Conservation (phyloP, 139 green algal genomes). For the Eudorina sp. region DNA sequence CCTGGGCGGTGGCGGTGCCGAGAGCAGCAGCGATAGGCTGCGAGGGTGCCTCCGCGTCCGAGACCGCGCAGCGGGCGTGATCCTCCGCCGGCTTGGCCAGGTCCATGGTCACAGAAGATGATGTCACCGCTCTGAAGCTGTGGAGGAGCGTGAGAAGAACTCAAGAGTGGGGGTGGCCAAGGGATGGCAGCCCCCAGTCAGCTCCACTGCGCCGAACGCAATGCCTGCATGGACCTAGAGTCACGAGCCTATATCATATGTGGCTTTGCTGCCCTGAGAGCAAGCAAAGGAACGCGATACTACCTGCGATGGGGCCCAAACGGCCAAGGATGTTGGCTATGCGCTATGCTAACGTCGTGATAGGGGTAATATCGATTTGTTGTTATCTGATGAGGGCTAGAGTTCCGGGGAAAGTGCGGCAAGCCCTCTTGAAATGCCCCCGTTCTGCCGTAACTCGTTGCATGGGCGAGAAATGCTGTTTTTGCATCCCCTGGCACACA, state of each 20-base stretch:
- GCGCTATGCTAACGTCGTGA: too few relatives aligned
- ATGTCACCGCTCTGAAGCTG: neutral
- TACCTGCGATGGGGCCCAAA: neutral
- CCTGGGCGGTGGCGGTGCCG: neutral
- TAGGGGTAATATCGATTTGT: too few relatives aligned
- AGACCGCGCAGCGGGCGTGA: neutral
- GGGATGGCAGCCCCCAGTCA: neutral
- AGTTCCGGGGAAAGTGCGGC: too few relatives aligned
- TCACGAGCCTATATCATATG: neutral
- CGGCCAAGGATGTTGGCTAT: slow-evolving; percentile 7
- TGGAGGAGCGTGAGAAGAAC: neutral
- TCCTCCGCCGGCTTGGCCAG: neutral
- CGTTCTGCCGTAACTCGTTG: too few relatives aligned
- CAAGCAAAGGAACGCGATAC: neutral
- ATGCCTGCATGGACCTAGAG: neutral
- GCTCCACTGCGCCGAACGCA: neutral
- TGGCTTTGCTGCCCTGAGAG: neutral
- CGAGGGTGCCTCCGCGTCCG: neutral
- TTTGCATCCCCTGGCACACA: too few relatives aligned
- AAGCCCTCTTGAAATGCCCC: too few relatives aligned
- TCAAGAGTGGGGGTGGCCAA: neutral
- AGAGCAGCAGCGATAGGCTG: neutral
- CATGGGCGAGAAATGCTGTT: too few relatives aligned
- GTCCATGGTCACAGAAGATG: neutral
- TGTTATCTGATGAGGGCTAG: too few relatives aligned